phyloP scores from a whole-genome alignment of 805 yeast species.

The Wickerhamiella cacticola region DNA sequence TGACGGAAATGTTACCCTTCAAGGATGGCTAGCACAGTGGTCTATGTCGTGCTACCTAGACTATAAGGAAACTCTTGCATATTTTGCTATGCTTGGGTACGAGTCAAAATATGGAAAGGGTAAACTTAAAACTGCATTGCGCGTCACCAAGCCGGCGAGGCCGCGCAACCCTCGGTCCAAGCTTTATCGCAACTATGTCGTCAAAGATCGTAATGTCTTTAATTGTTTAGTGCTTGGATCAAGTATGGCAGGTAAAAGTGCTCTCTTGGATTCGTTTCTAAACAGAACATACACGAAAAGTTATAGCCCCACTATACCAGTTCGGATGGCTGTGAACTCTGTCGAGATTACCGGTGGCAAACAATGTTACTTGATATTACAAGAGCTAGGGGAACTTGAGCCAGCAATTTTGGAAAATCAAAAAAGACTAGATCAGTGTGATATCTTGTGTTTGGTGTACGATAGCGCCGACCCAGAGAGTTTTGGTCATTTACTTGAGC shows the following conservation, averaged over 20 bases:
- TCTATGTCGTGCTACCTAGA: conserved; percentile 87
- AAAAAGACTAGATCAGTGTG: conserved; percentile 66
- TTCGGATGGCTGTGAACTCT: conserved; percentile 76
- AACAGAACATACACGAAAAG: conserved; percentile 55
- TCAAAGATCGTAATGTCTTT: conserved; percentile 74
- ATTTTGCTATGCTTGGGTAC: conserved; percentile 81
- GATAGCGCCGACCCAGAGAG: conserved; percentile 96
- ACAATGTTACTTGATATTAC: conserved; percentile 82
- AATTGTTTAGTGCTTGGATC: conserved; percentile 83
- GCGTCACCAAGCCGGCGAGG: conserved; percentile 72
- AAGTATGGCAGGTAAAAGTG: conserved; percentile 75
- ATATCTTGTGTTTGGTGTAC: conserved; percentile 77
- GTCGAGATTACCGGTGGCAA: conserved; percentile 91
- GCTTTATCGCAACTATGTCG: conserved; percentile 51
- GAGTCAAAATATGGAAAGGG: conserved; percentile 32
- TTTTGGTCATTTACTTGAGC: conserved; percentile 64
- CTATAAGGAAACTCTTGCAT: conserved; percentile 71
- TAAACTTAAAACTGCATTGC: conserved; percentile 41
- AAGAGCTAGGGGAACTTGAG: conserved; percentile 81
- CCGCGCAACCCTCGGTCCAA: conserved; percentile 55
- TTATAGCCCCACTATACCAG: conserved; percentile 75
- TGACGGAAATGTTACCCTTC: conserved; percentile 77
- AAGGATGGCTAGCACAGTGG: conserved; percentile 99
- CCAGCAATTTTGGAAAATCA: conserved; percentile 67
- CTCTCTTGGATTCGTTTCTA: conserved; percentile 69